phyloP scores from a whole-genome alignment of 208 protist species.

The Trypanosoma cruzi region DNA sequence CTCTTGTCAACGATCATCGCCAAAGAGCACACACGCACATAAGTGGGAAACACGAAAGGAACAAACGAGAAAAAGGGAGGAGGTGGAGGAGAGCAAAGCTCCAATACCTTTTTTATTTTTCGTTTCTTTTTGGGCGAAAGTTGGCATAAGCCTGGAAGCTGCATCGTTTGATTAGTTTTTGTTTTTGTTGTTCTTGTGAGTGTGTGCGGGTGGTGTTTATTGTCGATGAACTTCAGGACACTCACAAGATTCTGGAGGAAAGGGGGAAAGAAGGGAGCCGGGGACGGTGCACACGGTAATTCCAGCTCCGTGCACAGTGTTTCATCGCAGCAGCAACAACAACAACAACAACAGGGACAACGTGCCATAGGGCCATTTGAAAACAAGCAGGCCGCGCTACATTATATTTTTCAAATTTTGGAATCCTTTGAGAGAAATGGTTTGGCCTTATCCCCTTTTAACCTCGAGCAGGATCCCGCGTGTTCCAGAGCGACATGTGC shows the following conservation, averaged over 20 bases:
- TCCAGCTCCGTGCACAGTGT: neutral
- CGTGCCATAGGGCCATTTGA: slow-evolving; percentile 4
- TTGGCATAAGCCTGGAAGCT: neutral
- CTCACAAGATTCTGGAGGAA: slow-evolving; percentile 29
- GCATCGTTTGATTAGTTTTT: neutral
- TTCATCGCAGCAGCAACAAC: neutral
- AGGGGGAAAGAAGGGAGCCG: neutral
- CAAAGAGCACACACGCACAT: neutral
- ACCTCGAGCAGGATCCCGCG: neutral
- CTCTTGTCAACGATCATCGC: neutral
- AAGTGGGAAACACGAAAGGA: neutral
- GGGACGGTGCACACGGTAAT: neutral
- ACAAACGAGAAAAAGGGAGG: neutral
- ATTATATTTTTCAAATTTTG: slow-evolving; percentile 53
- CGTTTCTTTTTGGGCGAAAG: neutral
- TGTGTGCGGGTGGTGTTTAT: neutral
- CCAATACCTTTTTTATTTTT: neutral
- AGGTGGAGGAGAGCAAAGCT: neutral
- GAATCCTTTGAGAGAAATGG: slow-evolving; percentile 21
- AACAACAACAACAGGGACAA: slow-evolving; percentile 2
- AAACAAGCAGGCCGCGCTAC: slow-evolving; percentile 56
- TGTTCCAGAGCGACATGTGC: neutral
- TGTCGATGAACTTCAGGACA: slow-evolving; percentile 23
- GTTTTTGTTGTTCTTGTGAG: neutral
- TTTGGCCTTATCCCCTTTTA: neutral